Evolutionary conservation across 2,329 filamentous ascomycete species (phyloP), one percentile per base, ranked within the genome.

Genomic region (Fusarium cicatricum): DNA sequence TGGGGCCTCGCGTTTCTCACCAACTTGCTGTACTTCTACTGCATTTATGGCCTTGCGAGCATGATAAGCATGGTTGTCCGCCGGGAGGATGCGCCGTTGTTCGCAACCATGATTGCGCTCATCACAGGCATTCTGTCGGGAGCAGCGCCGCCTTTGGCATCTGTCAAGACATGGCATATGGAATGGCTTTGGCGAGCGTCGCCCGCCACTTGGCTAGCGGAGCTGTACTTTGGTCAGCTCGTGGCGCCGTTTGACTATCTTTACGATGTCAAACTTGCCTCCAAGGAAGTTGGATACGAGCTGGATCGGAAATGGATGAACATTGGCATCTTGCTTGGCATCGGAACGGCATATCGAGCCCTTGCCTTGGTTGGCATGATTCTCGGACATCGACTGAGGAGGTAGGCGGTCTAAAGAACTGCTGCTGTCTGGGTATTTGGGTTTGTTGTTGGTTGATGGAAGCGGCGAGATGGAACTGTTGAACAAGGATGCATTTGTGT

Each of bases 1-100:
- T 86, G 79, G 72, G 67, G 70, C 17, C 68, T 75, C 10, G 80
- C 80, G 21, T 85, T 82, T 65, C 47, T 75, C 12, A 77, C 76
- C 7, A 85, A 85, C 51, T 63, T 85, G 39, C 56, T 80, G 10
- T 86, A 85, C 70, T 85, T 85, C 63, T 87, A 80, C 71, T 81
- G 80, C 63, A 82, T 86, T 44, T 86, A 85, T 66, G 82, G 84
- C 0, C 74, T 86, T 7, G 78, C 83, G 0, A 80, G 77, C 29
- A 71, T 75, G 26, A 69, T 85, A 14, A 82, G 78, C 52, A 84
- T 86, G 81, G 63, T 85, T 1, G 77, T 80, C 17, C 77, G 79
- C 16, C 72, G 83, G 8, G 83, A 86, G 67, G 81, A 86, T 55
- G 84, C 82, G 0, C 84, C 84, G 0, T 70, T 86, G 0, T 70